phyloP scores from a whole-genome alignment of 257 asterid species.

The Gentiana dahurica region DNA sequence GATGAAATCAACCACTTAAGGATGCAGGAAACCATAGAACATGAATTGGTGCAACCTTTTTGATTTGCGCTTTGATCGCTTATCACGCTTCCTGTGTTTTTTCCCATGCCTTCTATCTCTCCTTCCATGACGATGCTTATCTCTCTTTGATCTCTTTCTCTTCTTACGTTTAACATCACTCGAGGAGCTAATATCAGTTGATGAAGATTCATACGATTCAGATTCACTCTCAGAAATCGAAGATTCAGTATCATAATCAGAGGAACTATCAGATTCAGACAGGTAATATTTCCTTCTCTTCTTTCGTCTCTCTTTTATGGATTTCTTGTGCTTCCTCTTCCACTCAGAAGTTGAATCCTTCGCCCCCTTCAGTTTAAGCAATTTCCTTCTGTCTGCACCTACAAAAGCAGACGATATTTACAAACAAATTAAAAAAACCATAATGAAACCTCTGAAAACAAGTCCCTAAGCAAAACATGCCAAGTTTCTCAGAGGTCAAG shows the following conservation, averaged over 20 bases:
- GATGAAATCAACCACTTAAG: not conserved
- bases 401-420: slow-evolving; percentile 4
- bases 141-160: slow-evolving; percentile 81
- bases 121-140: slow-evolving; percentile 53
- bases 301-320: slow-evolving; percentile 62
- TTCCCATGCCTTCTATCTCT: slow-evolving; percentile 65
- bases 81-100: slow-evolving; percentile 76
- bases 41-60: slow-evolving; percentile 41
- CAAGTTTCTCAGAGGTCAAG: not conserved
- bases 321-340: slow-evolving; percentile 72
- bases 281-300: slow-evolving; percentile 62
- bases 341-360: slow-evolving; percentile 31
- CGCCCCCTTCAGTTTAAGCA: slow-evolving; percentile 23
- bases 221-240: slow-evolving; percentile 84
- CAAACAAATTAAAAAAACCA: slow-evolving; percentile 2
- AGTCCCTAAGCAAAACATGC: not conserved
- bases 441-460: not conserved
- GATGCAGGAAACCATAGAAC: not conserved
- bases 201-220: slow-evolving; percentile 52
- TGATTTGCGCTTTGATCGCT: slow-evolving; percentile 60
- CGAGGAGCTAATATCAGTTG: slow-evolving; percentile 73
- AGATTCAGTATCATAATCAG: slow-evolving; percentile 62
- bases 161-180: slow-evolving; percentile 73
- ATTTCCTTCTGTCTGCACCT: slow-evolving; percentile 42
- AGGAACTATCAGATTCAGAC: slow-evolving; percentile 79